Percentiles rank a stretch among this genome's conserved stretches.
Conservation (phyloP, 768 basidiomycete species). For the Mycena olivaceomarginata region DNA sequence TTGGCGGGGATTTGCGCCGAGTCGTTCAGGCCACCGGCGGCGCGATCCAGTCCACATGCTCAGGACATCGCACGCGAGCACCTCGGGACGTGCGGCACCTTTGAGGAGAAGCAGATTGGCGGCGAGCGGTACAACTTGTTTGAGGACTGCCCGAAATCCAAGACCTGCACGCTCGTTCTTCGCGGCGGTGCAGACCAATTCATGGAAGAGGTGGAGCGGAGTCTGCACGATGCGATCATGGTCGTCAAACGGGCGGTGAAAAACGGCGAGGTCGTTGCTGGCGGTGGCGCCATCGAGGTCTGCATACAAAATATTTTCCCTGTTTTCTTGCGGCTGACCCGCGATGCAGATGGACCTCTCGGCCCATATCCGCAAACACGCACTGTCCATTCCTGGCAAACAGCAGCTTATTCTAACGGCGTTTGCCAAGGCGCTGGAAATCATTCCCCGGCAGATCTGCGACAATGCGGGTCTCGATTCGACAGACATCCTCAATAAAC, state of each 20-base stretch:
- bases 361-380: slow-evolving; percentile 93
- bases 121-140: slow-evolving; percentile 98
- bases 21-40: slow-evolving; percentile 98
- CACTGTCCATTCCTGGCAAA: slow-evolving; percentile 96
- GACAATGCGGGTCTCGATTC: slow-evolving; percentile 99
- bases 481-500: slow-evolving; percentile 97
- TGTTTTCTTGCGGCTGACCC: slow-evolving; percentile 7
- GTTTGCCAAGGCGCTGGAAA: slow-evolving; percentile 97
- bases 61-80: slow-evolving; percentile 94
- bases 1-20: slow-evolving; percentile 91
- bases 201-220: slow-evolving; percentile 98
- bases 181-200: slow-evolving; percentile 99
- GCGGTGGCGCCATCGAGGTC: slow-evolving; percentile 98
- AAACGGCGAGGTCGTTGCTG: slow-evolving; percentile 97
- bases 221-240: slow-evolving; percentile 99
- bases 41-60: slow-evolving; percentile 95
- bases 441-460: slow-evolving; percentile 98
- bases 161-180: slow-evolving; percentile 95
- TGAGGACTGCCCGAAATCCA: slow-evolving; percentile 93
- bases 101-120: slow-evolving; percentile 97
- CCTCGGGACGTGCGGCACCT: slow-evolving; percentile 94
- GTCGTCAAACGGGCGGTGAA: slow-evolving; percentile 98
- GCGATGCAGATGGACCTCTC: slow-evolving; percentile 94
- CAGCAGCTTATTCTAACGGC: slow-evolving; percentile 95
- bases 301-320: slow-evolving; percentile 34